Base-by-base conservation (phyloP, 331 rosid genomes). In the Rosa hybrid region DNA sequence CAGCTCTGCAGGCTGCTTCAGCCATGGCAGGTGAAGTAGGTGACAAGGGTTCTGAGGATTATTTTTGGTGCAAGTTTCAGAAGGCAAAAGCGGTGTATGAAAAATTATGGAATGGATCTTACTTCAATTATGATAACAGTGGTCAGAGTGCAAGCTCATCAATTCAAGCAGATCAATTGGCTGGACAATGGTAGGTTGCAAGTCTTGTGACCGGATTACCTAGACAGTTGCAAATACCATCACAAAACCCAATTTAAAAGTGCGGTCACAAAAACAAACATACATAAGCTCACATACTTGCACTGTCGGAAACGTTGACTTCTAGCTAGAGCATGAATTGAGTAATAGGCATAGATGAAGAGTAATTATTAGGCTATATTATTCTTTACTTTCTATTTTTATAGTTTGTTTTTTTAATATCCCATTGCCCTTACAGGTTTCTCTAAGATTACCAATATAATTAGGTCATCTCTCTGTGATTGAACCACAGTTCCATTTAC, bases 101-200 rank as follows among this genome's bases (percentile, higher is more conserved):
- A 63, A 93, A 89, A 60, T 83, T 95, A 88, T 95, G 98, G 98
- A 95, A 95, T 85, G 98, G 98, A 80, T 92, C 98, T 12, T 95
- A 95, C 94, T 91, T 92, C 81, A 89, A 90, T 82, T 95, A 92
- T 75, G 98, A 95, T 78, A 82, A 82, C 82, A 91, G 94, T 69
- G 88, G 90, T 78, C 89, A 91, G 82, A 84, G 85, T 73, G 75
- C 89, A 23, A 91, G 97, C 78, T 81, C 89, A 81, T 91, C 98
- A 65, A 91, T 95, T 83, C 98, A 95, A 84, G 98, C 98, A 42
- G 98, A 95, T 90, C 98, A 95, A 83, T 79, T 95, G 84, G 98
- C 98, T 17, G 98, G 98, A 80, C 98, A 92, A 76, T 95, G 98
- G 98, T 95, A 68, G 14, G 72, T 48, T 78, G 4, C 18, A 20